These are phyloP conservation scores for Drechslerella coelobrocha DNA, from an alignment of 2,329 filamentous ascomycete species.

Conservation along the genomic window DNA sequence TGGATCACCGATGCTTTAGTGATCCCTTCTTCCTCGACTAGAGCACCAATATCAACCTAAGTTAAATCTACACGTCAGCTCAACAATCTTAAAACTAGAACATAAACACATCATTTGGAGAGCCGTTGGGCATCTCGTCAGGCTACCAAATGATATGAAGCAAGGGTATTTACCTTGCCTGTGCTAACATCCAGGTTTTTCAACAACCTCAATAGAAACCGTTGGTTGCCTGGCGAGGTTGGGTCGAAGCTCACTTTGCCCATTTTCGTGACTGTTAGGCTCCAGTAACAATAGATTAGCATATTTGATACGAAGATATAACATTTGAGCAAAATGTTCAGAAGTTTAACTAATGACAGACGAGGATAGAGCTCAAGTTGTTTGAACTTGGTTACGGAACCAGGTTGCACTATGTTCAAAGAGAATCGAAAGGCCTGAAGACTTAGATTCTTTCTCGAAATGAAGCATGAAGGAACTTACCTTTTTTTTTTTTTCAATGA, in stretches of 20 bases:
- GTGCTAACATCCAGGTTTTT: constrained; percentile 20
- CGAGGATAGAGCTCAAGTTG: no score
- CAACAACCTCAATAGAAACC: constrained; percentile 13
- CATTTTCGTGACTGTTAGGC: not conserved
- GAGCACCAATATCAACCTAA: constrained; percentile 12
- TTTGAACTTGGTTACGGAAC: no score
- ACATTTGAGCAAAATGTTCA: no score
- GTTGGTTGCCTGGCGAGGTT: constrained; percentile 12
- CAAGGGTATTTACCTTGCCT: constrained; percentile 3
- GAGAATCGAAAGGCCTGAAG: no score
- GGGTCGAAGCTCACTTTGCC: constrained; percentile 16
- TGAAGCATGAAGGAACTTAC: no score
- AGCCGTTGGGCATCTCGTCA: no score
- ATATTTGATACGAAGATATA: no score
- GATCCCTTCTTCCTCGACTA: constrained; percentile 18
- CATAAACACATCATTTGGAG: no score
- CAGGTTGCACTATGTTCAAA: no score
- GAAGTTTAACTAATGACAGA: no score
- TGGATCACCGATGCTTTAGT: constrained; percentile 1
- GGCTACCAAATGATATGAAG: not conserved
- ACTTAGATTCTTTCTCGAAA: no score
- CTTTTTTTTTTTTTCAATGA: no score
- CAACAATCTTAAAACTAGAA: not conserved
- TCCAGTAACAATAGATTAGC: not conserved
- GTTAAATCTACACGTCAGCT: not conserved